Evolutionary conservation across 2,329 filamentous ascomycete species (phyloP).

Genomic region (Venturia pyrina): DNA sequence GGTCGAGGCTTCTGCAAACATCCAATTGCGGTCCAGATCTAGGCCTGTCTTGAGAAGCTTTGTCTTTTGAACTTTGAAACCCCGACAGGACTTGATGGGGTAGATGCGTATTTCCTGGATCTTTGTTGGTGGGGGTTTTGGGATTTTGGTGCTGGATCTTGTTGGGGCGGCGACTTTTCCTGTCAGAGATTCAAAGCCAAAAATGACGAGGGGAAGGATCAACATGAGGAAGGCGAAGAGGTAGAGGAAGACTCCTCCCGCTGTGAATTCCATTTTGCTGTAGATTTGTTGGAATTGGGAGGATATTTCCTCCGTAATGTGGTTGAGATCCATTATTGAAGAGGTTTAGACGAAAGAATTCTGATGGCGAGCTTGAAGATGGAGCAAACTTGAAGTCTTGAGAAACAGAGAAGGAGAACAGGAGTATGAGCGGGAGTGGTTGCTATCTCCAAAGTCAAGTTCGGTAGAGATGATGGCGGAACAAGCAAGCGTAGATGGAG

Average conservation of each 20-base stretch:
- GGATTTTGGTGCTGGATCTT: constrained; percentile 10
- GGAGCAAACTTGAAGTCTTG: background rate
- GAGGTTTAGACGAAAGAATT: background rate
- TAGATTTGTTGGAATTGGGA: constrained; percentile 2
- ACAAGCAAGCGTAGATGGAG: background rate
- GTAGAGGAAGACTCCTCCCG: constrained; percentile 6
- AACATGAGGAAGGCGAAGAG: constrained; percentile 17
- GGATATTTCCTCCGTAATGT: background rate
- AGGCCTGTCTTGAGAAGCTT: constrained; percentile 46
- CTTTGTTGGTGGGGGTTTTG: constrained; percentile 29
- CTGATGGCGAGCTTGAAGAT: background rate
- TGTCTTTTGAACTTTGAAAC: constrained; percentile 43
- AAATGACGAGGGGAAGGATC: constrained; percentile 23
- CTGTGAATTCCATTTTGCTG: constrained; percentile 7
- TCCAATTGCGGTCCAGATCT: constrained; percentile 55
- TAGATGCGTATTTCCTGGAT: constrained; percentile 47
- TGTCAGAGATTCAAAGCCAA: constrained; percentile 19
- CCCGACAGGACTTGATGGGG: constrained; percentile 58
- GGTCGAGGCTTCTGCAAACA: constrained; percentile 48
- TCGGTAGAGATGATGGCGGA: background rate
- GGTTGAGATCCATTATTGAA: background rate
- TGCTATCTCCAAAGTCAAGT: background rate
- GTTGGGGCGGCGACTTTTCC: constrained; percentile 15
- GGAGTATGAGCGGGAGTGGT: background rate
- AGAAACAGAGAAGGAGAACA: background rate